These are phyloP conservation scores for Protomyces inouyei DNA, from an alignment of 1,139 yeast genomes.

Conservation along the genomic window DNA sequence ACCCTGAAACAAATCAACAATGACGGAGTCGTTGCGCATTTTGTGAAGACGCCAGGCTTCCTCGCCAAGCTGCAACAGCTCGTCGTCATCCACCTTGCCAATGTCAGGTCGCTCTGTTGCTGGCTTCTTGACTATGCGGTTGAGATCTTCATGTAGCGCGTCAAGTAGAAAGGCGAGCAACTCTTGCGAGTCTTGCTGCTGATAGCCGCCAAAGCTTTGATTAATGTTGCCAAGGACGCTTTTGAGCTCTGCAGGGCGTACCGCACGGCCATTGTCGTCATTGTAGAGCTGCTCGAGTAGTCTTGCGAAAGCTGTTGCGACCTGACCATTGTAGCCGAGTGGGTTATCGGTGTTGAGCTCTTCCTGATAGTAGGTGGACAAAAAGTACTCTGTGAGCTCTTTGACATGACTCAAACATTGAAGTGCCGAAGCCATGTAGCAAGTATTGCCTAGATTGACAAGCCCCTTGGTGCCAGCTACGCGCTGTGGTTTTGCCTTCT, in stretches of 20 bases:
- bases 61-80: constrained; percentile 57
- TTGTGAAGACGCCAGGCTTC: constrained; percentile 79
- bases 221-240: constrained; percentile 72
- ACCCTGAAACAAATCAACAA: constrained; percentile 84
- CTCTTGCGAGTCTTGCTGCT: constrained; percentile 95
- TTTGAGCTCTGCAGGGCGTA: constrained; percentile 72
- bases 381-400: constrained; percentile 70
- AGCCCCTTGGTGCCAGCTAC: constrained; percentile 48
- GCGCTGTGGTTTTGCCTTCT: constrained; percentile 6
- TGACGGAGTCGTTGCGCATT: constrained; percentile 75
- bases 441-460: constrained; percentile 82
- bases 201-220: constrained; percentile 77
- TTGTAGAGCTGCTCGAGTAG: constrained; percentile 59
- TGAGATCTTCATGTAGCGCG: constrained; percentile 89
- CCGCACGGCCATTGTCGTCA: constrained; percentile 35
- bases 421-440: constrained; percentile 94
- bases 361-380: constrained; percentile 52
- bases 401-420: constrained; percentile 88
- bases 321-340: constrained; percentile 74
- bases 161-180: constrained; percentile 83
- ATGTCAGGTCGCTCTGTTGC: constrained; percentile 83
- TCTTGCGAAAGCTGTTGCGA: constrained; percentile 69
- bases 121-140: constrained; percentile 75
- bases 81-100: constrained; percentile 51
- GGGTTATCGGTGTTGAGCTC: constrained; percentile 78